These are phyloP conservation scores for Prunus kanzakura DNA, from an alignment of 306 rosid species.

Conservation along the genomic window DNA sequence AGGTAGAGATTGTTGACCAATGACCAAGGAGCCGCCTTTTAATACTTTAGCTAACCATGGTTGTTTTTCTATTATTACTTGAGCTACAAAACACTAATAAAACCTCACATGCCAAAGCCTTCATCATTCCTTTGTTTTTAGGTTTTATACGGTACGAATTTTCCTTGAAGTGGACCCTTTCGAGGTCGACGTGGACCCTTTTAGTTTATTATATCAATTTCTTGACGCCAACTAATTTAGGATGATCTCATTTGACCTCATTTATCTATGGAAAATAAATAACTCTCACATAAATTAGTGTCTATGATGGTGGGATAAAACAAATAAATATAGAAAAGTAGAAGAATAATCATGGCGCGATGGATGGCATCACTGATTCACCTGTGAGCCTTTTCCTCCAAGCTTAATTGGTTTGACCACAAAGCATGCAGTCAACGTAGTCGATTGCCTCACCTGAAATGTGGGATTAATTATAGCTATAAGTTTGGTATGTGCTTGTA, in stretches of 20 bases:
- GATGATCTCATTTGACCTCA: too few species aligned
- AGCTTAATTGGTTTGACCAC: slow-evolving; percentile 14
- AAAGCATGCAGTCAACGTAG: slow-evolving; percentile 33
- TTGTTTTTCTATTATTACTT: background rate
- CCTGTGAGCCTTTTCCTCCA: slow-evolving; percentile 2
- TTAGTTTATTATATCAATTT: too few species aligned
- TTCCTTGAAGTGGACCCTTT: background rate
- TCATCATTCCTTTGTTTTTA: background rate
- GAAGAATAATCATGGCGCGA: background rate
- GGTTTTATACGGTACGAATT: background rate
- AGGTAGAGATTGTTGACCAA: slow-evolving; percentile 33
- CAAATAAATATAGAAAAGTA: background rate
- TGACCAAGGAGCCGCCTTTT: slow-evolving; percentile 29
- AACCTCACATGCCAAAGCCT: slow-evolving; percentile 12
- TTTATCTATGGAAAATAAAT: too few species aligned
- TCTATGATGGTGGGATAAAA: background rate
- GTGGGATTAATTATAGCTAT: slow-evolving; percentile 11
- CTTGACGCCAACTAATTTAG: too few species aligned
- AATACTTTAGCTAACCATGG: slow-evolving; percentile 20
- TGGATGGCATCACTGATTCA: slow-evolving; percentile 6
- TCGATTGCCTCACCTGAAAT: slow-evolving; percentile 18
- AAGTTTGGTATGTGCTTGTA: slow-evolving; percentile 8
- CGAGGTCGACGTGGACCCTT: too few species aligned
- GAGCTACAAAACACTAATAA: background rate
- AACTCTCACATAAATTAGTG: background rate